These are phyloP conservation scores for Sungouiella thailandica DNA, from an alignment of 805 yeast species.

Conservation along the genomic window DNA sequence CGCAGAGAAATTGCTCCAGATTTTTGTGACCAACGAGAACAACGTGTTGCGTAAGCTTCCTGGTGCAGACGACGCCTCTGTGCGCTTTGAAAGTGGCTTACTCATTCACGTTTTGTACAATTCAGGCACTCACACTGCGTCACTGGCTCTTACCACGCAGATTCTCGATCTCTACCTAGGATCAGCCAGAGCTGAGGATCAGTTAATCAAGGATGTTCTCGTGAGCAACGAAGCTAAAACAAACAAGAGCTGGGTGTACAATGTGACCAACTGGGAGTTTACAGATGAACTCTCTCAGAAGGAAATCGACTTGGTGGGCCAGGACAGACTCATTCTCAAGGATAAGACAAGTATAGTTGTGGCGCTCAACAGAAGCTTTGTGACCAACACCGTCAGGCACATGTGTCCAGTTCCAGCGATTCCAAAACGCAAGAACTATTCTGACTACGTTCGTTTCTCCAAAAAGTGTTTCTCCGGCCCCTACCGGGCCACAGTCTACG, in stretches of 20 bases:
- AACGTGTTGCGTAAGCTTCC: slow-evolving; percentile 30
- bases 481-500: slow-evolving; percentile 43
- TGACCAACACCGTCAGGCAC: slow-evolving; percentile 44
- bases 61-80: slow-evolving; percentile 9
- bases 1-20: slow-evolving; percentile 53
- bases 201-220: slow-evolving; percentile 53
- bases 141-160: slow-evolving; percentile 41
- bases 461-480: slow-evolving; percentile 4
- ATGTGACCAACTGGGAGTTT: slow-evolving; percentile 64
- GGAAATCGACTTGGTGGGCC: slow-evolving; percentile 45
- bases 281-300: slow-evolving; percentile 33
- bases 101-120: slow-evolving; percentile 46
- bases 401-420: slow-evolving; percentile 2
- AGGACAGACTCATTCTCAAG: slow-evolving; percentile 42
- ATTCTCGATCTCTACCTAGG: slow-evolving; percentile 57
- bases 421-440: neutral
- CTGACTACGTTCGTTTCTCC: slow-evolving; percentile 6
- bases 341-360: slow-evolving; percentile 44
- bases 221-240: slow-evolving; percentile 50
- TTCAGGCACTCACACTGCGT: slow-evolving; percentile 45
- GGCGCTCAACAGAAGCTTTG: slow-evolving; percentile 43
- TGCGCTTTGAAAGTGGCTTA: slow-evolving; percentile 41
- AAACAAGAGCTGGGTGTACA: slow-evolving; percentile 59
- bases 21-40: slow-evolving; percentile 50
- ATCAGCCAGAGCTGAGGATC: slow-evolving; percentile 54